Conservation (phyloP, 2,329 filamentous ascomycete genomes). For the Alternaria triticimaculans region DNA sequence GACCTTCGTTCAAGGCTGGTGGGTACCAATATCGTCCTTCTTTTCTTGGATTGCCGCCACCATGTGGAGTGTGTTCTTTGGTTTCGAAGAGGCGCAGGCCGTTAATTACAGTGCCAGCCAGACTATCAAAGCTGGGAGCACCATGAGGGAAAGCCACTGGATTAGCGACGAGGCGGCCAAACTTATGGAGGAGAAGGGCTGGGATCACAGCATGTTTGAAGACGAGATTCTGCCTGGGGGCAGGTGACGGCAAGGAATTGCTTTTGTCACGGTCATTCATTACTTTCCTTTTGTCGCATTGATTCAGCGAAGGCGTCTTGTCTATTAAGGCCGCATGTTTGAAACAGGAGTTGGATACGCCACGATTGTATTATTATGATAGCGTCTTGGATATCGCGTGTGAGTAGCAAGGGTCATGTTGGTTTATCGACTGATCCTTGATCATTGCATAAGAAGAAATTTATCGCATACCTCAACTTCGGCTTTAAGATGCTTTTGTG, state of each 20-base stretch:
- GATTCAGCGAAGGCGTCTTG: conserved; percentile 22
- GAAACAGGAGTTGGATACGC: conserved; percentile 2
- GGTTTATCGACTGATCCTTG: background rate
- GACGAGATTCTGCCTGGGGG: conserved; percentile 25
- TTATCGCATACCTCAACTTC: background rate
- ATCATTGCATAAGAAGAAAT: background rate
- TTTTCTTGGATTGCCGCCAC: conserved; percentile 26
- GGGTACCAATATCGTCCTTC: conserved; percentile 38
- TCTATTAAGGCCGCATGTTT: background rate
- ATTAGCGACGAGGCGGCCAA: conserved; percentile 13
- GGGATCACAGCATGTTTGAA: conserved; percentile 35
- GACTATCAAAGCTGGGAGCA: conserved; percentile 2
- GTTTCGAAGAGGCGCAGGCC: conserved; percentile 9
- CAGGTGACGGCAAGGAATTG: background rate
- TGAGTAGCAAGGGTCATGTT: background rate
- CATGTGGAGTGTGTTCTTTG: conserved; percentile 12
- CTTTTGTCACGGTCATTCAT: background rate
- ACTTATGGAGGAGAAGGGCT: conserved; percentile 22
- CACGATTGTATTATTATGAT: conserved; percentile 7
- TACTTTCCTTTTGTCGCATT: conserved; percentile 12
- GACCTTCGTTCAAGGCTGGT: conserved; percentile 44
- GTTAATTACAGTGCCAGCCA: conserved; percentile 1
- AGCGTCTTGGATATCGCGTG: conserved; percentile 6
- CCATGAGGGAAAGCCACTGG: conserved; percentile 1
- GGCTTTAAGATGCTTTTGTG: background rate